These are phyloP conservation scores for Excoecaria agallocha DNA, from an alignment of 345 rosid genomes.

Conservation along the genomic window DNA sequence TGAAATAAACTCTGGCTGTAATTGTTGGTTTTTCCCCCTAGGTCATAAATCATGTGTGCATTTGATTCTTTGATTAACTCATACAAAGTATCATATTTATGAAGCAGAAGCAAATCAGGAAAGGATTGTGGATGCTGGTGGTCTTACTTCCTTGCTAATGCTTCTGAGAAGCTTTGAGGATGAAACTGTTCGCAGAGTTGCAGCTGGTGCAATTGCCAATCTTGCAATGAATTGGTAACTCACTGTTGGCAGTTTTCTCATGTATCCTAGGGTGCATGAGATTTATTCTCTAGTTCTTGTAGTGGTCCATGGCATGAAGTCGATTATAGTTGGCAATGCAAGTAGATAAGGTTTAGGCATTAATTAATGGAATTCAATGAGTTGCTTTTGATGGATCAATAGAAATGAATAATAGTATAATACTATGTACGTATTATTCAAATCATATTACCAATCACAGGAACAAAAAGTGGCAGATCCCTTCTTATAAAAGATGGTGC, in stretches of 20 bases:
- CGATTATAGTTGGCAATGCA: background rate
- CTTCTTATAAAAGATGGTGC: conserved; percentile 34
- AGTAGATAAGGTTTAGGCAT: background rate
- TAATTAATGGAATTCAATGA: background rate
- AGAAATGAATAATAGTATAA: no score
- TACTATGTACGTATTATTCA: background rate
- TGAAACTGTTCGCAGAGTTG: conserved; percentile 38
- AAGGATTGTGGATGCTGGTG: conserved; percentile 36
- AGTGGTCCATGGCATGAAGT: background rate
- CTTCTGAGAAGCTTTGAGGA: conserved; percentile 36
- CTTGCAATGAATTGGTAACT: conserved; percentile 39
- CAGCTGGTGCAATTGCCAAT: conserved; percentile 39
- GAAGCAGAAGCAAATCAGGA: conserved; percentile 32
- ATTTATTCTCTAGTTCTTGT: background rate
- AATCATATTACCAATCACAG: conserved; percentile 8
- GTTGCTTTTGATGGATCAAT: background rate
- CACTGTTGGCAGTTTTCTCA: background rate
- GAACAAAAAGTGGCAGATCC: conserved; percentile 28
- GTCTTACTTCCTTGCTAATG: conserved; percentile 36
- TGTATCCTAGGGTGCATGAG: background rate
- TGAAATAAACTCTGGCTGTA: background rate
- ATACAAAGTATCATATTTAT: background rate
- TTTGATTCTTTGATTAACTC: background rate
- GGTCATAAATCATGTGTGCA: background rate
- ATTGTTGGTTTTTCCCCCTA: background rate